phyloP scores from a whole-genome alignment of 768 basidiomycete genomes.

The Tylopilus rubrobrunneus region DNA sequence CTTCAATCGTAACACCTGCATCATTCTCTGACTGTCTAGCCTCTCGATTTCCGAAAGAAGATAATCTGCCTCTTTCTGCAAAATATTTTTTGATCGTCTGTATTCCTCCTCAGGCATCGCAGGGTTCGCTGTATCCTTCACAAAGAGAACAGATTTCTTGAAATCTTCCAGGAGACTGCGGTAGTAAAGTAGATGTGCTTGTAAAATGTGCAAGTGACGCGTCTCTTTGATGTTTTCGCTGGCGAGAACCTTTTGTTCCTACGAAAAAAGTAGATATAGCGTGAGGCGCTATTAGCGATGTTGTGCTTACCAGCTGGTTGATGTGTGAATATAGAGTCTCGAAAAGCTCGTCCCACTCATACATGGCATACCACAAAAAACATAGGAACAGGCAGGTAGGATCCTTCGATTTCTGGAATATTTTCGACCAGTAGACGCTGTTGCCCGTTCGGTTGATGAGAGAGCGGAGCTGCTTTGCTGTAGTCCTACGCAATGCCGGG shows the following conservation, averaged over 20 bases:
- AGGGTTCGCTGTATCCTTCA: constrained; percentile 47
- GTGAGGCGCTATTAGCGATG: neutral
- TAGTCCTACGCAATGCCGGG: constrained; percentile 15
- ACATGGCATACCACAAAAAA: constrained; percentile 56
- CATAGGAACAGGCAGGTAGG: constrained; percentile 54
- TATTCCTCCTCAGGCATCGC: constrained; percentile 27
- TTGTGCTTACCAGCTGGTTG: constrained; percentile 40
- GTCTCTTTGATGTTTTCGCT: constrained; percentile 43
- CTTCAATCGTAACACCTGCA: constrained; percentile 29
- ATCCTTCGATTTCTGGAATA: constrained; percentile 33
- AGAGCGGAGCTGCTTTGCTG: constrained; percentile 24
- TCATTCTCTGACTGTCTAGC: constrained; percentile 34
- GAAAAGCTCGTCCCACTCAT: constrained; percentile 60
- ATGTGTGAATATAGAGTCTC: constrained; percentile 50
- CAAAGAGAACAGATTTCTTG: constrained; percentile 46
- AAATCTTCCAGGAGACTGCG: constrained; percentile 52
- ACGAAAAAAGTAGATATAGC: neutral
- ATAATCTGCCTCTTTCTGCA: constrained; percentile 46
- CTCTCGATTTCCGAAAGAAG: constrained; percentile 48
- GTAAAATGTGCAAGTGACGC: constrained; percentile 50
- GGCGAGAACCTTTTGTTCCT: constrained; percentile 45
- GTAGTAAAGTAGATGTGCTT: constrained; percentile 57
- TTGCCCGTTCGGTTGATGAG: constrained; percentile 29
- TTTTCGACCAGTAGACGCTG: constrained; percentile 33
- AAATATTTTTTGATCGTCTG: constrained; percentile 25